Conservation (phyloP, 1,284 basidiomycete genomes). For the Cryptococcus deneoformans region DNA sequence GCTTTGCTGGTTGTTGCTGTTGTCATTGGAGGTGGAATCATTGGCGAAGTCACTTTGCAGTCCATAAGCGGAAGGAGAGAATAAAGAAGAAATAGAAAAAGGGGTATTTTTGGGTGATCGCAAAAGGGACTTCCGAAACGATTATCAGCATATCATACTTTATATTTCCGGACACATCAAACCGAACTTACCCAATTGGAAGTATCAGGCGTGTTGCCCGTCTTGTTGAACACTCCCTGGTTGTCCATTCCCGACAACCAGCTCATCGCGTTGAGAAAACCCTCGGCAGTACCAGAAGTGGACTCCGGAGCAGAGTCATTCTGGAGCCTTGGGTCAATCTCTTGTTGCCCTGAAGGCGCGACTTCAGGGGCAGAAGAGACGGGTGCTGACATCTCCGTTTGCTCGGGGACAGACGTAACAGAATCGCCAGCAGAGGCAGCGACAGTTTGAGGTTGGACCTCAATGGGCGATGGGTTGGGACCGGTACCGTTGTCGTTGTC, state of each 20-base stretch:
- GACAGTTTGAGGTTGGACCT: conserved; percentile 2
- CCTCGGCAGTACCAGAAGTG: conserved; percentile 2
- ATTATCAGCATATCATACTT: too few species aligned
- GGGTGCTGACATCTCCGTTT: background rate
- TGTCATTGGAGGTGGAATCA: conserved; percentile 4
- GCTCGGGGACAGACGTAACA: background rate
- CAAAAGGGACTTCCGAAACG: too few species aligned
- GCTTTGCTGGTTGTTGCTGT: background rate
- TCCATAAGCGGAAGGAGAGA: conserved; percentile 29
- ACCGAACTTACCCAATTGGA: background rate
- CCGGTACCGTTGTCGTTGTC: conserved; percentile 49
- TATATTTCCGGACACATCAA: too few species aligned
- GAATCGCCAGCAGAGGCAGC: too few species aligned
- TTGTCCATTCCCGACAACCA: conserved; percentile 31
- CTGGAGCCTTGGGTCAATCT: conserved; percentile 10
- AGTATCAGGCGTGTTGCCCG: background rate
- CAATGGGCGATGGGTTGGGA: conserved; percentile 43
- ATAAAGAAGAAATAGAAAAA: conserved; percentile 32
- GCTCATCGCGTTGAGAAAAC: conserved; percentile 42
- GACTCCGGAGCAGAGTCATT: background rate
- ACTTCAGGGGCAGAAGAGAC: background rate
- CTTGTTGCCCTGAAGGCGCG: background rate
- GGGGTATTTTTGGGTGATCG: conserved; percentile 5
- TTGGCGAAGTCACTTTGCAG: background rate
- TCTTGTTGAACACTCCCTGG: conserved; percentile 13